Evolutionary conservation across 352 stramenopile genomes (phyloP).

Genomic region (Phytophthora tubulina): DNA sequence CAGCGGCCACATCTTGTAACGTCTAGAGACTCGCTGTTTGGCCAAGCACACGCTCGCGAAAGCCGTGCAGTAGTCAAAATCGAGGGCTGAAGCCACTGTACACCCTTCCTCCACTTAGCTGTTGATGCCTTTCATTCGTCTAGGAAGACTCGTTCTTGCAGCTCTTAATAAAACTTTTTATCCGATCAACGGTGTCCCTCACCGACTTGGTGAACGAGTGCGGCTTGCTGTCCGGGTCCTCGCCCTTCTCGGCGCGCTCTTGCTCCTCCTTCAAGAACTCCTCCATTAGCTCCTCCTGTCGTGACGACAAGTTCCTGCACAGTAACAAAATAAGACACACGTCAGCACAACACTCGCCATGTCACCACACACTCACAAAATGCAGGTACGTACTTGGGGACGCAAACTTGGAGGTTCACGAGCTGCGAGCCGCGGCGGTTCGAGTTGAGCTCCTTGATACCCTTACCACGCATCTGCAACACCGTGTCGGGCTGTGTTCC

Average conservation of each 20-base stretch:
- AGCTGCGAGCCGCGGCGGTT: slow-evolving; percentile 95
- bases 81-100: slow-evolving; percentile 21
- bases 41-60: slow-evolving; percentile 18
- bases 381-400: slow-evolving; percentile 88
- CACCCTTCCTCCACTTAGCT: slow-evolving; percentile 22
- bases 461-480: slow-evolving; percentile 97
- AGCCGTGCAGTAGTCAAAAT: slow-evolving; percentile 34
- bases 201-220: slow-evolving; percentile 86
- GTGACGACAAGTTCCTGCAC: slow-evolving; percentile 86
- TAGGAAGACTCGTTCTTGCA: slow-evolving; percentile 52
- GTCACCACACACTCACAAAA: neutral
- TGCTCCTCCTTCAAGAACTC: slow-evolving; percentile 95
- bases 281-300: slow-evolving; percentile 96
- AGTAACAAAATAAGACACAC: slow-evolving; percentile 18
- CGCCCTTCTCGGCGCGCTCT: slow-evolving; percentile 68
- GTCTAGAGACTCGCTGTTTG: slow-evolving; percentile 35
- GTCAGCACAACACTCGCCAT: neutral
- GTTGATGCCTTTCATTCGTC: slow-evolving; percentile 9
- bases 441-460: slow-evolving; percentile 95
- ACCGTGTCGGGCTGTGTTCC: slow-evolving; percentile 96
- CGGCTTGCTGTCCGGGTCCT: slow-evolving; percentile 80
- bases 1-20: slow-evolving; percentile 26
- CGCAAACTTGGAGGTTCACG: slow-evolving; percentile 96
- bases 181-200: slow-evolving; percentile 85
- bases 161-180: slow-evolving; percentile 91